Base-by-base conservation (phyloP, 2,329 filamentous ascomycete genomes). In the Fusarium siculi region DNA sequence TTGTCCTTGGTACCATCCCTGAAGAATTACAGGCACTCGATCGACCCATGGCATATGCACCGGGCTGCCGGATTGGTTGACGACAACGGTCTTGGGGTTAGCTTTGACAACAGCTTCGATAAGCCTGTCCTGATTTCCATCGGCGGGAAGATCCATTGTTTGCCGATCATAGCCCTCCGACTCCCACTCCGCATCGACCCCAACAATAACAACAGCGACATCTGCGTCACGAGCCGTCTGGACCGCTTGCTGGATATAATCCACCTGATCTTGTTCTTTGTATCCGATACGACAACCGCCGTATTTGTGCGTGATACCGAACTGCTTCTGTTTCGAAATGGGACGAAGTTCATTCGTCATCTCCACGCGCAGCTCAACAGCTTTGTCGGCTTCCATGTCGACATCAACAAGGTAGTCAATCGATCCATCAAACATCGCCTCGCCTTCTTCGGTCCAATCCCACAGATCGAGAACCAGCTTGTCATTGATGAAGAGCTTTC, bases 91-190 rank as follows among this genome's bases (percentile, higher is more conserved):
- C 25, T 85, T 86, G 5, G 90, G 85, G 77, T 93, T 93, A 9
- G 88, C 90, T 21, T 85, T 84, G 23, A 90, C 83, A 1, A 93
- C 85, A 3, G 90, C 90, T 54, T 89, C 85, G 61, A 93, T 85
- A 9, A 93, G 86, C 42, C 87, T 86, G 77, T 93, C 91, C 28
- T 79, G 77, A n/a, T 73, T 78, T 57, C 90, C 82, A n/a, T 83
- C 79, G 2, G 79, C 85, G 85, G 92, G 93, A 7, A 93, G 82
- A 21, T 92, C 92, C 70, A 94, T 85, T 74, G 93, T 93, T 79
- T 93, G 93, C 52, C 91, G 87, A 77, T 93, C 92, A 67, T 92
- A 92, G 4, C 92, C 92, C 79, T 93, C 92, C 4, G 91, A 93
- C 78, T 94, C 92, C 91, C 91, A 94, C 79, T 94, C 92, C 10